A percentile compares a stretch with the other conserved stretches of the same genome.
Conservation (phyloP, 192 early-diverging fungal species). For the Coemansia sp. region DNA sequence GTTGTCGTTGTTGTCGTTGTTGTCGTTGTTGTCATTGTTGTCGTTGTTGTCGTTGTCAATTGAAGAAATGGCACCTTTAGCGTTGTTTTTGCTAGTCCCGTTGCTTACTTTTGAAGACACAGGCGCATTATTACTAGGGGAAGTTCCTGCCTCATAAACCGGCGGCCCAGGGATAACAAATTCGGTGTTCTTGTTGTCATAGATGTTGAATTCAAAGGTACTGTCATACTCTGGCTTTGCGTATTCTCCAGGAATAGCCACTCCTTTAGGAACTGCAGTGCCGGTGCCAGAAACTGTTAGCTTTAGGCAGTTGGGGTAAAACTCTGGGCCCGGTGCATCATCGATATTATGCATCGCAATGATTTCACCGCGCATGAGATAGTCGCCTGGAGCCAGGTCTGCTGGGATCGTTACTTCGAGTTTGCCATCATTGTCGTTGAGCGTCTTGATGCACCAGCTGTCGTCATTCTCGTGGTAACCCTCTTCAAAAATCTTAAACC, state of each 20-base stretch:
- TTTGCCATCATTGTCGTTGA: background rate
- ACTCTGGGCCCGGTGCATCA: background rate
- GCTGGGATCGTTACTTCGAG: slow-evolving; percentile 2
- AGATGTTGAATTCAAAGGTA: background rate
- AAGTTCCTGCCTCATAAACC: too few relatives aligned
- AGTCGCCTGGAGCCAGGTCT: background rate
- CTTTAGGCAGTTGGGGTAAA: slow-evolving; percentile 1
- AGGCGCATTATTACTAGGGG: too few relatives aligned
- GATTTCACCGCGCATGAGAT: background rate
- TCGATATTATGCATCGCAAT: background rate
- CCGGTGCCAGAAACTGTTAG: background rate
- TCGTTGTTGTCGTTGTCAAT: too few relatives aligned
- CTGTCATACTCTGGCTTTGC: background rate
- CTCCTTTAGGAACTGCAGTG: background rate
- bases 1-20: too few relatives aligned
- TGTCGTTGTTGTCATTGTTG: too few relatives aligned
- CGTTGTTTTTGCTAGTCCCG: too few relatives aligned
- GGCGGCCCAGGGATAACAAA: background rate
- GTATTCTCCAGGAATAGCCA: background rate
- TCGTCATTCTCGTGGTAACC: background rate
- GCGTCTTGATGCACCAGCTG: background rate
- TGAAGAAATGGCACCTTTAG: too few relatives aligned
- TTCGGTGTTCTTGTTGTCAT: background rate
- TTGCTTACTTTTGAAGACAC: too few relatives aligned
- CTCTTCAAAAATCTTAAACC: slow-evolving; percentile 1